phyloP scores from a whole-genome alignment of 2,329 filamentous ascomycete genomes.

The Colletotrichum caudatum region DNA sequence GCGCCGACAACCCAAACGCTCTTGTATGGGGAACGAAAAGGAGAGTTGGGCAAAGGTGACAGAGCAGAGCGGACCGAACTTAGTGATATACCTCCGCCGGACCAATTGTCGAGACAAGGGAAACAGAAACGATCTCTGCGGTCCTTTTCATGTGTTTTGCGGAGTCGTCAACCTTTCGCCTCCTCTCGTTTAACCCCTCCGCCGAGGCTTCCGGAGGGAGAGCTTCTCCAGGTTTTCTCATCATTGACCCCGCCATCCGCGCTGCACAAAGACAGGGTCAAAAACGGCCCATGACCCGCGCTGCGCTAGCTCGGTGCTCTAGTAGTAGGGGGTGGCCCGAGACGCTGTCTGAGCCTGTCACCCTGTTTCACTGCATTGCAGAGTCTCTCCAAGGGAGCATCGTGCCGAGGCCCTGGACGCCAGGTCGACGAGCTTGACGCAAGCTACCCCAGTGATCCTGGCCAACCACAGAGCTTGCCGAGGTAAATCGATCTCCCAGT shows the following conservation, averaged over 20 bases:
- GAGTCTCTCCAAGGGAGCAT: conserved; percentile 5
- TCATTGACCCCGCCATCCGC: conserved; percentile 24
- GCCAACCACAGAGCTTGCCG: conserved; percentile 36
- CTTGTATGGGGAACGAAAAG: not conserved
- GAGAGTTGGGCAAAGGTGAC: not conserved
- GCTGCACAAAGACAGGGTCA: not conserved
- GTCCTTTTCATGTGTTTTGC: conserved; percentile 17
- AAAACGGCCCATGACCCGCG: conserved; percentile 5
- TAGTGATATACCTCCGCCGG: conserved; percentile 1
- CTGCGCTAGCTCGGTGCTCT: conserved; percentile 5
- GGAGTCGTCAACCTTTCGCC: conserved; percentile 28
- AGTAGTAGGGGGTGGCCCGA: conserved; percentile 3
- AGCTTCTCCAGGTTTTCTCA: conserved; percentile 41
- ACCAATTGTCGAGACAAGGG: not conserved
- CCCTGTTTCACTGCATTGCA: conserved; percentile 5
- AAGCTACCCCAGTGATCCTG: not conserved
- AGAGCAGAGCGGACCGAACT: not conserved
- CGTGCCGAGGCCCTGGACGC: conserved; percentile 39
- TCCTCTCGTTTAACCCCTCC: conserved; percentile 6
- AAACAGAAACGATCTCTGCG: not conserved
- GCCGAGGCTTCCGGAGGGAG: conserved; percentile 4
- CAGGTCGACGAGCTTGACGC: conserved; percentile 15
- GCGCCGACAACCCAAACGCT: not conserved
- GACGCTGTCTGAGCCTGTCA: conserved; percentile 5
- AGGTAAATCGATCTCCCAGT: conserved; percentile 26